Percentiles rank a stretch among this genome's conserved stretches.
phyloP scores from a whole-genome alignment of 192 early-diverging fungal species.

The Umbelopsis ramanniana region DNA sequence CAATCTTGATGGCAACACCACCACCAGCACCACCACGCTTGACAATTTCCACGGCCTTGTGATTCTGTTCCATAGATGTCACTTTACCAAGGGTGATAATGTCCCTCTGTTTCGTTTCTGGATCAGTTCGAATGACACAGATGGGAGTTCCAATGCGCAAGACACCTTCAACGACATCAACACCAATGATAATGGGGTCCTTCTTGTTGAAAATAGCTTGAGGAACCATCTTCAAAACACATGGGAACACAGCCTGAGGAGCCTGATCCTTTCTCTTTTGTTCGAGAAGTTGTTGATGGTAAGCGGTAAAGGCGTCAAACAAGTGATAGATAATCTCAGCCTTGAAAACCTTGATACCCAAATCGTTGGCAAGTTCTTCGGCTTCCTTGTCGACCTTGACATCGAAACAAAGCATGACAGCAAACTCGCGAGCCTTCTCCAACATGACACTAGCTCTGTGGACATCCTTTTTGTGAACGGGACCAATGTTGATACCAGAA shows the following conservation, averaged over 20 bases:
- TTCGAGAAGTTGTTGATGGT: slow-evolving; percentile 76
- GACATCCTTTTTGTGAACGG: slow-evolving; percentile 97
- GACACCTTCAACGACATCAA: slow-evolving; percentile 92
- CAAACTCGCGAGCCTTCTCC: slow-evolving; percentile 80
- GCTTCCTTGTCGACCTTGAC: slow-evolving; percentile 92
- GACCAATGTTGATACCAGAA: slow-evolving; percentile 94
- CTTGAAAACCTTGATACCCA: slow-evolving; percentile 91
- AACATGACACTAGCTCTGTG: slow-evolving; percentile 91
- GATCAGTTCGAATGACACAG: slow-evolving; percentile 79
- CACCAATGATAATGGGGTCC: slow-evolving; percentile 93
- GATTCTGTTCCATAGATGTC: slow-evolving; percentile 90
- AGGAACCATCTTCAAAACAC: slow-evolving; percentile 85
- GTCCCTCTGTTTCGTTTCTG: slow-evolving; percentile 73
- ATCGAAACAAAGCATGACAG: slow-evolving; percentile 88
- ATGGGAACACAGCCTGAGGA: slow-evolving; percentile 96
- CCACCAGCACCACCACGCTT: slow-evolving; percentile 83
- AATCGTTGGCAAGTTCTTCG: slow-evolving; percentile 85
- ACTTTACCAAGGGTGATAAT: slow-evolving; percentile 86
- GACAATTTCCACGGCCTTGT: slow-evolving; percentile 80
- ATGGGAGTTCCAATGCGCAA: slow-evolving; percentile 91
- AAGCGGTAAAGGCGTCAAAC: slow-evolving; percentile 92
- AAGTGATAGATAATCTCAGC: slow-evolving; percentile 99
- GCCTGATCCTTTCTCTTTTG: slow-evolving; percentile 87
- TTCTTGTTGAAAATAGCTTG: slow-evolving; percentile 94
- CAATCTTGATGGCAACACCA: slow-evolving; percentile 91